Evolutionary conservation across 2,329 filamentous ascomycete genomes (phyloP).

Genomic region (Diplodia scrobiculata): DNA sequence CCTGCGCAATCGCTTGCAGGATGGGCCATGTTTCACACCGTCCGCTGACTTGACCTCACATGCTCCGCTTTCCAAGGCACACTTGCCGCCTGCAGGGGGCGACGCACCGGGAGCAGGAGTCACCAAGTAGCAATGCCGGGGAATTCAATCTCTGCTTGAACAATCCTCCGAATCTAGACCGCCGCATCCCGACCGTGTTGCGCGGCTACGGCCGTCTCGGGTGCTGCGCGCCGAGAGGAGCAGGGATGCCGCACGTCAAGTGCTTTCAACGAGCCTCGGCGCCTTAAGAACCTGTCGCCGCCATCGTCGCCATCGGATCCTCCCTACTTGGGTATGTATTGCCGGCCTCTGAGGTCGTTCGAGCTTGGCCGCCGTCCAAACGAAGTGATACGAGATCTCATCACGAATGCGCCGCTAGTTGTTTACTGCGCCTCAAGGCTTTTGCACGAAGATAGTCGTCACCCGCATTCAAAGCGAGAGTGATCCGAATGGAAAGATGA

Average conservation of each 20-base stretch:
- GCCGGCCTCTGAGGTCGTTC: background rate
- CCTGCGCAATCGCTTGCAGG: background rate
- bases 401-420: background rate
- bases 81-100: background rate
- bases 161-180: conserved; percentile 16
- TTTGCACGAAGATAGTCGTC: background rate
- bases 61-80: background rate
- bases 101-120: background rate
- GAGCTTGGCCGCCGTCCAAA: background rate
- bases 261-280: conserved; percentile 2
- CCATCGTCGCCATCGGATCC: too few relatives aligned
- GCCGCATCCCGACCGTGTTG: conserved; percentile 1
- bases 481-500: too few relatives aligned
- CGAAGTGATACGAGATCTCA: background rate
- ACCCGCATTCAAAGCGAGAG: conserved; percentile 5
- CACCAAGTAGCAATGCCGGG: background rate
- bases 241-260: conserved; percentile 20
- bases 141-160: background rate
- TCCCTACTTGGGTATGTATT: background rate
- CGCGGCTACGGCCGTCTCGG: conserved; percentile 19
- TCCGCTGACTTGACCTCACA: conserved; percentile 12
- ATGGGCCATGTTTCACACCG: conserved; percentile 1
- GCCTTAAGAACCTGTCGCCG: background rate
- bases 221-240: conserved; percentile 8
- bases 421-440: background rate